These are phyloP conservation scores for Lachancea dasiensis DNA, from an alignment of 805 yeast species.

Conservation along the genomic window DNA sequence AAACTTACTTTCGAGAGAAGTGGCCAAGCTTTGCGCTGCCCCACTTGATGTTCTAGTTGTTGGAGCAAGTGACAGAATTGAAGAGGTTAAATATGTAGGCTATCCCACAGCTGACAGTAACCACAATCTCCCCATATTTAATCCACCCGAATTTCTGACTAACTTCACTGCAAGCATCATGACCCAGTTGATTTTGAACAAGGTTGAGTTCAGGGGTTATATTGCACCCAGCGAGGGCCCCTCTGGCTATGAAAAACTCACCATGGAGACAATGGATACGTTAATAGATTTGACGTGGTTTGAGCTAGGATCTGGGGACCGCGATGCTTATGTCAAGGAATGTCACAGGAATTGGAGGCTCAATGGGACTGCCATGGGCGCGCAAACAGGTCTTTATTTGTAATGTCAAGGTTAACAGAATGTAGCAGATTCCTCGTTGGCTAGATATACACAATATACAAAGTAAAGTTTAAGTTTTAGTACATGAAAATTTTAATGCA, in stretches of 20 bases:
- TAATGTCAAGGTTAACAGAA: slow-evolving; percentile 1
- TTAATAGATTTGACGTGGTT: slow-evolving; percentile 19
- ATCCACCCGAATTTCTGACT: slow-evolving; percentile 58
- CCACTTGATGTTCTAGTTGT: slow-evolving; percentile 13
- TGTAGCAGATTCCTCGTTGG: slow-evolving; percentile 9
- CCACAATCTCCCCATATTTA: slow-evolving; percentile 27
- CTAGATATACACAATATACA: slow-evolving; percentile 13
- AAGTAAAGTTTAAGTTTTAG: slow-evolving; percentile 5
- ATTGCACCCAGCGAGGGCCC: slow-evolving; percentile 54
- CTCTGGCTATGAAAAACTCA: slow-evolving; percentile 51
- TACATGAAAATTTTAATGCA: slow-evolving; percentile 4
- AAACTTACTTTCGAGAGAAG: slow-evolving; percentile 26
- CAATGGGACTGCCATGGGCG: slow-evolving; percentile 27
- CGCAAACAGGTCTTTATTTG: slow-evolving; percentile 29
- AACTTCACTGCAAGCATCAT: slow-evolving; percentile 47
- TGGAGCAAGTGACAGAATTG: slow-evolving; percentile 29
- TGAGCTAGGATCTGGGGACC: slow-evolving; percentile 10
- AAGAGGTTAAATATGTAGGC: slow-evolving; percentile 20
- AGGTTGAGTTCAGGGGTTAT: slow-evolving; percentile 14
- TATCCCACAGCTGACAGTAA: slow-evolving; percentile 13
- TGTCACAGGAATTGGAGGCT: slow-evolving; percentile 28
- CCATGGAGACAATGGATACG: slow-evolving; percentile 23
- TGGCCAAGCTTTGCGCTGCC: slow-evolving; percentile 15
- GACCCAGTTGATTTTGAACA: slow-evolving; percentile 23
- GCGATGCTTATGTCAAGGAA: slow-evolving; percentile 15